Evolutionary conservation across 495 filamentous ascomycete genomes (phyloP), one percentile per base, ranked within the genome.

Genomic region (Xylaria curta): DNA sequence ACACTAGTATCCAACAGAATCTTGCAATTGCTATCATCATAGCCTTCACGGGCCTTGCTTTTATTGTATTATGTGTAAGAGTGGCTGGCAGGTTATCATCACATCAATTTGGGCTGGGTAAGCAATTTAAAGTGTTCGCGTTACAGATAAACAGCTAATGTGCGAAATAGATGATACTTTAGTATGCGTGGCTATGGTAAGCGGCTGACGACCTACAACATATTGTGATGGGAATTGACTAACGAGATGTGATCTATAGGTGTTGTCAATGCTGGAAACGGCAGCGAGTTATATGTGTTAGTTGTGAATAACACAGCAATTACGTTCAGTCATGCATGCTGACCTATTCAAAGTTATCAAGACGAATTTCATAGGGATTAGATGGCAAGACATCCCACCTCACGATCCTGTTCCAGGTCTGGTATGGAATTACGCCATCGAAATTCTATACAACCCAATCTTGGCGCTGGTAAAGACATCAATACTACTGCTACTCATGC

Each of bases 401-500:
- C 78, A 81, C 53, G 79, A 83, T 65, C 79, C 79, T 19, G 82
- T 80, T 6, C 76, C 82, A 31, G 82, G 76, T 9, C 73, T 82
- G 54, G 81, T 83, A 53, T 85, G 83, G 83, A 73, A 87, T 70
- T 88, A 87, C 33, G 85, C 85, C 3, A 85, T 88, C 24, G 88
- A 91, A 73, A 82, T 90, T 40, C 75, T 91, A 28, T 91, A 92
- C 75, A 90, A 91, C 71, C 89, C 89, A 0, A 85, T 89, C 68
- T 78, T 92, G 46, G 84, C 89, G 12, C 77, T 89, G 9, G 86
- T 89, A 72, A 91, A 91, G 76, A 76, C 85, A 0, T 87, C 85
- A 0, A 82, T 90, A 79, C 78, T 91, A 78, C 79, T 90, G 81
- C 84, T 90, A 83, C 75, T 92, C 78, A 76, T 87, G 75, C 78